Evolutionary conservation across 352 stramenopile species (phyloP).

Genomic region (Peronospora tabacina): DNA sequence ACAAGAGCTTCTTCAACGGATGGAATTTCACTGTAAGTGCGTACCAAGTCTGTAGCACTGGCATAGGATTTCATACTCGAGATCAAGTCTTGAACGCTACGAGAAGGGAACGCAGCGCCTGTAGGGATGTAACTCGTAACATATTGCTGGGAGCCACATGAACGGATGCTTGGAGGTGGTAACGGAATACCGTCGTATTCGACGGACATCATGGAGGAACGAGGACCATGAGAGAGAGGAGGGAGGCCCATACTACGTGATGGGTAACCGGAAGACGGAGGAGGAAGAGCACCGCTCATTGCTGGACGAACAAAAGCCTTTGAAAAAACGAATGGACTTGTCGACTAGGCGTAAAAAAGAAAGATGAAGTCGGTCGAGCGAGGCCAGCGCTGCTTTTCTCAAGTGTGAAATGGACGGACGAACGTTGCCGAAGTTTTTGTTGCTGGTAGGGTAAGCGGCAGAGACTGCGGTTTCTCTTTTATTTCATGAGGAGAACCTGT

Average conservation of each 20-base stretch:
- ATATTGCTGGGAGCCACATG: slow-evolving; percentile 68
- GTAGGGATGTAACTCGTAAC: slow-evolving; percentile 72
- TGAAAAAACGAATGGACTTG: slow-evolving; percentile 7
- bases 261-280: slow-evolving; percentile 23
- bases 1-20: slow-evolving; percentile 72
- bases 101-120: slow-evolving; percentile 41
- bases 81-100: slow-evolving; percentile 65
- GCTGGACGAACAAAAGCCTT: neutral
- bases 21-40: slow-evolving; percentile 65
- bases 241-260: slow-evolving; percentile 23
- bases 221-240: slow-evolving; percentile 28
- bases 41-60: slow-evolving; percentile 63
- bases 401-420: neutral
- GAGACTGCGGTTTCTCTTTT: slow-evolving; percentile 25
- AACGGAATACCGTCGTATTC: slow-evolving; percentile 53
- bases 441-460: slow-evolving; percentile 7
- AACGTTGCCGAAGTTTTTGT: slow-evolving; percentile 3
- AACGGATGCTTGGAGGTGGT: slow-evolving; percentile 61
- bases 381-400: too few species aligned
- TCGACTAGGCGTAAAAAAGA: slow-evolving; percentile 16
- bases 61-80: slow-evolving; percentile 74
- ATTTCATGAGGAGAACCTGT: slow-evolving; percentile 1
- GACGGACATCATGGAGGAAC: slow-evolving; percentile 46
- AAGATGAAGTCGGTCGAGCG: slow-evolving; percentile 19
- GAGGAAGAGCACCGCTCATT: slow-evolving; percentile 20